These are phyloP conservation scores for Thielaviopsis musarum DNA, from an alignment of 2,329 filamentous ascomycete genomes.

Conservation along the genomic window DNA sequence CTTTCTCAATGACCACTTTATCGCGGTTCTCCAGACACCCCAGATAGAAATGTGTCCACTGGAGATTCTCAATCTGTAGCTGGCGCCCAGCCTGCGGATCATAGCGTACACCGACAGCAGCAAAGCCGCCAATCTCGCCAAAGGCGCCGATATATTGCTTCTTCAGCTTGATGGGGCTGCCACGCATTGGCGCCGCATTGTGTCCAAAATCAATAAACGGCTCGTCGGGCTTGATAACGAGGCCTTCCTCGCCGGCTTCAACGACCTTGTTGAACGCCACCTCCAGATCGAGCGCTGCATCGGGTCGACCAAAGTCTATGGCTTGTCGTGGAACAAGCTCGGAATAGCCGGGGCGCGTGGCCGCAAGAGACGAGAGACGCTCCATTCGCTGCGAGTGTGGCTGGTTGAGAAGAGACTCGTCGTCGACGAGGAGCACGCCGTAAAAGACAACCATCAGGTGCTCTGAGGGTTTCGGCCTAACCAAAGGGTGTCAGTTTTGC, in stretches of 20 bases:
- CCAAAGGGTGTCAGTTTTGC: background rate
- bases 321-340: conserved; percentile 49
- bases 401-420: conserved; percentile 31
- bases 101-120: conserved; percentile 59
- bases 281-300: conserved; percentile 38
- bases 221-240: conserved; percentile 65
- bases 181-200: conserved; percentile 10
- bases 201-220: conserved; percentile 49
- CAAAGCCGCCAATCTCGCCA: conserved; percentile 72
- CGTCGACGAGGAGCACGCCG: conserved; percentile 38
- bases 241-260: conserved; percentile 51
- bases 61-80: conserved; percentile 34
- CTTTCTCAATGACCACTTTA: conserved; percentile 32
- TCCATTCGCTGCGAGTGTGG: conserved; percentile 43
- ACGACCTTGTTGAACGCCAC: conserved; percentile 53
- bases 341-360: conserved; percentile 40
- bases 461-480: conserved; percentile 30
- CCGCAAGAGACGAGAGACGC: conserved; percentile 38
- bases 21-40: conserved; percentile 58
- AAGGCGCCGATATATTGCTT: conserved; percentile 66
- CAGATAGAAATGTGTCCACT: conserved; percentile 69
- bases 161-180: conserved; percentile 65
- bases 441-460: conserved; percentile 47
- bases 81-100: conserved; percentile 44
- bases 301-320: conserved; percentile 44